These are phyloP conservation scores for Mantamonas sphyraenae DNA, from an alignment of 78 protist genomes.

Conservation along the genomic window DNA sequence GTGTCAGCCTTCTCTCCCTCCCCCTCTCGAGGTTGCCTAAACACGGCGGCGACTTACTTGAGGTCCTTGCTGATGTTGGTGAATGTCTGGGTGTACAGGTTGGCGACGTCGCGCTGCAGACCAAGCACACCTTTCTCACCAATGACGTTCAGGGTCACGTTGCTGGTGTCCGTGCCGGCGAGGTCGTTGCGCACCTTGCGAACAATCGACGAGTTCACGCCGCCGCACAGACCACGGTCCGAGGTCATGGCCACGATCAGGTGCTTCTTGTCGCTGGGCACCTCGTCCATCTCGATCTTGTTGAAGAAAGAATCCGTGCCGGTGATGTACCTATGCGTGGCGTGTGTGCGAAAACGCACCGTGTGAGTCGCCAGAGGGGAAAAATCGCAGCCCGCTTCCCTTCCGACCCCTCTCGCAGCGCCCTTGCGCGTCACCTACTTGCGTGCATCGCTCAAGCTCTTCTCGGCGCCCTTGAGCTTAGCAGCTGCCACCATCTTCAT, in stretches of 20 bases:
- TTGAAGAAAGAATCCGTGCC: not conserved
- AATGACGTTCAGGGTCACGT: not conserved
- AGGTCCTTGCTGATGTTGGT: constrained; percentile 26
- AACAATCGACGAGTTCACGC: constrained; percentile 19
- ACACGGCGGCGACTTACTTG: too few species aligned
- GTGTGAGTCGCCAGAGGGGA: not conserved
- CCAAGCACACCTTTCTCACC: constrained; percentile 37
- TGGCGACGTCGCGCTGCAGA: not conserved
- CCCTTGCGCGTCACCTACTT: not conserved
- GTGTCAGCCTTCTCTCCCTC: too few species aligned
- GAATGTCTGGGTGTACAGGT: not conserved
- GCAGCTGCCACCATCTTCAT: constrained; percentile 54
- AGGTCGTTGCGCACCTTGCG: not conserved
- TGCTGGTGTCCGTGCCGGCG: not conserved
- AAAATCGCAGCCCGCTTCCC: too few species aligned
- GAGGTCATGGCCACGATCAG: constrained; percentile 1
- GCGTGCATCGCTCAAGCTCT: not conserved
- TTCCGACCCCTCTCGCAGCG: too few species aligned
- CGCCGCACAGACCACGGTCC: constrained; percentile 66
- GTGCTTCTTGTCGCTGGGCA: not conserved
- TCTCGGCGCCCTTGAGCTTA: constrained; percentile 32
- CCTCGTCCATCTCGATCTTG: not conserved
- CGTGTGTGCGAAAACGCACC: too few species aligned
- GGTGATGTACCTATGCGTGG: too few species aligned
- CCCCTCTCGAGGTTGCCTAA: too few species aligned